Conservation (phyloP, 495 filamentous ascomycete genomes). For the Neurospora tetraspora region DNA sequence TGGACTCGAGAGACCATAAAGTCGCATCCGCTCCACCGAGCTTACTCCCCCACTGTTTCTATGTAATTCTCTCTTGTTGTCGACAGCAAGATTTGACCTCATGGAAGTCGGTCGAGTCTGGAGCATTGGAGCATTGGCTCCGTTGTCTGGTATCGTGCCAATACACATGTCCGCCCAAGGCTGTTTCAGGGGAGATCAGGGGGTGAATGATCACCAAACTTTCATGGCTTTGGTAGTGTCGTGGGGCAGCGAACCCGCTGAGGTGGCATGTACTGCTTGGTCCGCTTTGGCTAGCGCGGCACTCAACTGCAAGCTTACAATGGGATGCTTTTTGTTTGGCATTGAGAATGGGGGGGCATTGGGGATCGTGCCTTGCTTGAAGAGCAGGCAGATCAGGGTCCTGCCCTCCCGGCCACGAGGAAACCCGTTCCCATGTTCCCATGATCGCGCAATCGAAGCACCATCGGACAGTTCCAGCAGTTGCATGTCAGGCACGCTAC, state of each 20-base stretch:
- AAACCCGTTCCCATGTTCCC: not conserved
- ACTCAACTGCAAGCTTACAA: not conserved
- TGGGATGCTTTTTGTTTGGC: not conserved
- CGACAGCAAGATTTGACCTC: not conserved
- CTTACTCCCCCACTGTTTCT: not conserved
- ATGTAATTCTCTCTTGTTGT: not conserved
- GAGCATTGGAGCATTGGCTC: no score
- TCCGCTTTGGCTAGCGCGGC: not conserved
- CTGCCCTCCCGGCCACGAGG: not conserved
- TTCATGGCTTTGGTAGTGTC: not conserved
- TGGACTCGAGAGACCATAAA: not conserved
- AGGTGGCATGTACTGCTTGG: not conserved
- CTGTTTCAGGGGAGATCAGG: not conserved
- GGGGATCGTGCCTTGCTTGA: not conserved
- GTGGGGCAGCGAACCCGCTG: not conserved
- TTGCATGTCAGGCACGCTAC: not conserved
- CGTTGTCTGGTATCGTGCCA: not conserved
- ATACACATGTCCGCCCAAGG: not conserved
- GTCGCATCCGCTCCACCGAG: not conserved
- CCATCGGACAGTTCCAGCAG: not conserved
- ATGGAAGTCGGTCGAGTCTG: not conserved
- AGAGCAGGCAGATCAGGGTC: not conserved
- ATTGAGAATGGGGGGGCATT: not conserved
- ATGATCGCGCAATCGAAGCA: not conserved
- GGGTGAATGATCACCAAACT: not conserved